A percentile compares a stretch with the other conserved stretches of the same genome.
Conservation (phyloP, 805 yeast species). For the Wickerhamomyces bisporus region DNA sequence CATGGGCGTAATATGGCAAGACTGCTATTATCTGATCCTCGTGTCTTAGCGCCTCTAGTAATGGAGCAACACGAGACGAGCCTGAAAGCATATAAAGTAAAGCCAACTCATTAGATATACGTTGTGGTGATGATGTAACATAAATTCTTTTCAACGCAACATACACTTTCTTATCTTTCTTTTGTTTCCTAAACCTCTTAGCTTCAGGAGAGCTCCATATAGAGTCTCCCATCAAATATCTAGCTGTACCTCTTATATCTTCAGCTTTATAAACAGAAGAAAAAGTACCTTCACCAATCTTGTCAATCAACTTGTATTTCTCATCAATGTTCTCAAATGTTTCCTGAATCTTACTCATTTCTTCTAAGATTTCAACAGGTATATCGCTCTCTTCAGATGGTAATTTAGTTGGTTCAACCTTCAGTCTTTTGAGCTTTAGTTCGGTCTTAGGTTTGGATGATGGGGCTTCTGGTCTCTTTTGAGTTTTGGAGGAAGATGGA, state of each 20-base stretch:
- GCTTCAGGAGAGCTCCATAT: constrained; percentile 28
- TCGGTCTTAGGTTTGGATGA: background rate
- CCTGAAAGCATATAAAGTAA: constrained; percentile 66
- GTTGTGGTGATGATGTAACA: constrained; percentile 89
- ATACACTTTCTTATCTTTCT: constrained; percentile 30
- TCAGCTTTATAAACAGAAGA: constrained; percentile 78
- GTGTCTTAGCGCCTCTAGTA: constrained; percentile 79
- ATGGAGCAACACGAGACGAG: constrained; percentile 74
- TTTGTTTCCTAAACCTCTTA: constrained; percentile 25
- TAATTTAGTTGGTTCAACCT: constrained; percentile 5
- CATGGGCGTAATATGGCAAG: constrained; percentile 84
- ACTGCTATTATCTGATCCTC: constrained; percentile 94
- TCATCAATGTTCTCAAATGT: constrained; percentile 47
- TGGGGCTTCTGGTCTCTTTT: background rate
- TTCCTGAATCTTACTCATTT: constrained; percentile 47
- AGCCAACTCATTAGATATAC: constrained; percentile 85
- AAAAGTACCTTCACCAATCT: constrained; percentile 85
- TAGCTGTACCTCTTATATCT: constrained; percentile 33
- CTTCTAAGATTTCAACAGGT: constrained; percentile 49
- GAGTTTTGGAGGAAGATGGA: background rate
- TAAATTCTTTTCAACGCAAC: constrained; percentile 93
- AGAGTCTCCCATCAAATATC: constrained; percentile 29
- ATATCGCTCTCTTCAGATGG: constrained; percentile 38
- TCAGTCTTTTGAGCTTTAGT: constrained; percentile 4
- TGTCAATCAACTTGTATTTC: constrained; percentile 30